Conservation (phyloP, 2,329 filamentous ascomycete genomes). For the Fusarium caatingaense region DNA sequence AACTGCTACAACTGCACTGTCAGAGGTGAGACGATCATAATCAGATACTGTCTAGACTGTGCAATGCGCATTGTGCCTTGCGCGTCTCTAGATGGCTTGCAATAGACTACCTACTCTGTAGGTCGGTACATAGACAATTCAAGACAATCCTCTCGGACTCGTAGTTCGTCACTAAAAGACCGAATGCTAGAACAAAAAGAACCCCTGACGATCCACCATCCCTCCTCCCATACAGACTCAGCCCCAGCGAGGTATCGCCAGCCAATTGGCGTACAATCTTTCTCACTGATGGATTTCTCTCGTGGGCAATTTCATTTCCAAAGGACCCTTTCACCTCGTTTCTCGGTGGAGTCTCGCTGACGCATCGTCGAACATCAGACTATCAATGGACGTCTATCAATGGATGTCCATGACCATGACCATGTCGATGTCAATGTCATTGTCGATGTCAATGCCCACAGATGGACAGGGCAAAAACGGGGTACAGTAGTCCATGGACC, state of each 20-base stretch:
- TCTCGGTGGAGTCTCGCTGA: constrained; percentile 28
- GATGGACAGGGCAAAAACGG: constrained; percentile 13
- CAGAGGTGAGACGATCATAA: constrained; percentile 27
- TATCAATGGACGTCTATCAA: constrained; percentile 9
- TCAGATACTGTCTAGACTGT: constrained; percentile 1
- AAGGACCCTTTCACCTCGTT: constrained; percentile 13
- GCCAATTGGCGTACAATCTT: background rate
- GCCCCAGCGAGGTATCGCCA: background rate
- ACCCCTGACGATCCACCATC: constrained; percentile 5
- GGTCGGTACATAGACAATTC: background rate
- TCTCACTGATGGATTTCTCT: constrained; percentile 10
- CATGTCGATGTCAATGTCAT: background rate
- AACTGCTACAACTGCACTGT: background rate
- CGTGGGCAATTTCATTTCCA: constrained; percentile 32
- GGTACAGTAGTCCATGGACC: constrained; percentile 1
- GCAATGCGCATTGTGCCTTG: constrained; percentile 6
- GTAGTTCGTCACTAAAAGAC: background rate
- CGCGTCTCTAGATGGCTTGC: background rate
- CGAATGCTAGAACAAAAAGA: background rate
- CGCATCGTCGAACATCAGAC: constrained; percentile 21
- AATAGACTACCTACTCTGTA: background rate
- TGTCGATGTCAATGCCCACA: constrained; percentile 18
- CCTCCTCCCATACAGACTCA: background rate
- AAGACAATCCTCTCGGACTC: background rate
- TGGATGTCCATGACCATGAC: constrained; percentile 2